Percentiles rank a stretch among this genome's conserved stretches.
Evolutionary conservation across 345 rosid genomes (phyloP).

Genomic region (Clausena lansium): DNA sequence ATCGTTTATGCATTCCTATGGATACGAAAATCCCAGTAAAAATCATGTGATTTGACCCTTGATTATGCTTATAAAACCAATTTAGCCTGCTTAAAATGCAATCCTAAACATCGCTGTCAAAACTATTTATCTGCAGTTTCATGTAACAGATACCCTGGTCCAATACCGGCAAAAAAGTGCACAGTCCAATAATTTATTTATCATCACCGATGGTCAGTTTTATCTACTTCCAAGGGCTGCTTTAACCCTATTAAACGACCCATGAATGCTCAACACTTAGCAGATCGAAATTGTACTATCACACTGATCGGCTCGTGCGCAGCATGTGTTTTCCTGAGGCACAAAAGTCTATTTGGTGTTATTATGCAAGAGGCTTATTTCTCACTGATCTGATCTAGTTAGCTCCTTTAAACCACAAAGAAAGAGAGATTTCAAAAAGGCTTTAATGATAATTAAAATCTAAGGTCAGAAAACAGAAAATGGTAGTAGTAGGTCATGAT

Average conservation of each 20-base stretch:
- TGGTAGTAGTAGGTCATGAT: background rate
- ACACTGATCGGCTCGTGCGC: too few relatives aligned
- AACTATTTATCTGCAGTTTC: background rate
- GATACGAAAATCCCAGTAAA: background rate
- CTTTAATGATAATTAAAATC: background rate
- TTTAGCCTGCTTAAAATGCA: background rate
- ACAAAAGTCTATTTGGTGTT: background rate
- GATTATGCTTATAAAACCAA: background rate
- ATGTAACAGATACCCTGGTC: background rate
- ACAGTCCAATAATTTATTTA: background rate
- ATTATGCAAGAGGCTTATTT: background rate
- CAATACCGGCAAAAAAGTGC: background rate
- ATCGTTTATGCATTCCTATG: background rate
- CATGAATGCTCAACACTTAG: background rate
- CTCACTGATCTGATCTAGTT: too few relatives aligned
- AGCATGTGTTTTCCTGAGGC: background rate
- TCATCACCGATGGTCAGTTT: slow-evolving; percentile 19
- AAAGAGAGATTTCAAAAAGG: background rate
- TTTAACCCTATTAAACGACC: slow-evolving; percentile 1
- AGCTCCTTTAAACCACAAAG: background rate
- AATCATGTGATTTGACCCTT: slow-evolving; percentile 2
- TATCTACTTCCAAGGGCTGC: slow-evolving; percentile 16
- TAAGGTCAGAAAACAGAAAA: background rate
- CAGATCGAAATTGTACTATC: background rate
- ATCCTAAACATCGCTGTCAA: background rate